Base-by-base conservation (phyloP, 192 early-diverging fungal species). In the Mortierella claussenii region DNA sequence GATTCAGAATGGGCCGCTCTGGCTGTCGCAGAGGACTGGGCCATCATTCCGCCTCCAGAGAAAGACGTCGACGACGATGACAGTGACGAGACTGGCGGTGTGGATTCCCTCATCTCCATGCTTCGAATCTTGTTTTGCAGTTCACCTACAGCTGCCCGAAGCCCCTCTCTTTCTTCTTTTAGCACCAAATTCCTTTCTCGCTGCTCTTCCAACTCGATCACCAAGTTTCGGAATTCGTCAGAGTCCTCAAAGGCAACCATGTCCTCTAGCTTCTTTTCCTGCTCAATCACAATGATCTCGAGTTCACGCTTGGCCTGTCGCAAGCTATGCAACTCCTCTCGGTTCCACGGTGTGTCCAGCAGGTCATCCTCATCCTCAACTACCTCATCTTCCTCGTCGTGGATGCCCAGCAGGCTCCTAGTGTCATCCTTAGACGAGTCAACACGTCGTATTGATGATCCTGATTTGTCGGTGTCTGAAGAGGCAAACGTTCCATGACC, bases 271-370 rank as follows among this genome's bases (percentile, higher is more conserved):
- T 82, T 78, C 31, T 81, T 74, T 47, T 80, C 79, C 33, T 80
- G 78, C 24, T 85, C 82, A 26, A 55, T 56, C 20, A 81, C 68
- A 3, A 86, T 78, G 52, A 86, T 82, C 46, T 89, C 85, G 13
- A 89, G 75, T 45, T 87, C 84, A 3, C 82, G 71, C 21, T 80
- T 87, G 18, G 67, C 68, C 60, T 80, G 75, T 34, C 67, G 27
- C 3, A 83, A 63, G 17, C 66, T 75, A 43, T 80, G 79, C 0
- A 83, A 65, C 47, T 87, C 85, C 1, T 61, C 66, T 8, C 79
- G 69, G 32, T 79, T 57, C 62, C 78, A 79, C n/a, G 65, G 78
- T 47, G 64, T 67, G 23, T 44, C 82, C 69, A 43, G 32, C 40
- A 61, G 26, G 26, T 67, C 65, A 13, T 61, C 56, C n/a, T 76